These are phyloP conservation scores for Excoecaria agallocha DNA, from an alignment of 345 rosid genomes.

Conservation along the genomic window DNA sequence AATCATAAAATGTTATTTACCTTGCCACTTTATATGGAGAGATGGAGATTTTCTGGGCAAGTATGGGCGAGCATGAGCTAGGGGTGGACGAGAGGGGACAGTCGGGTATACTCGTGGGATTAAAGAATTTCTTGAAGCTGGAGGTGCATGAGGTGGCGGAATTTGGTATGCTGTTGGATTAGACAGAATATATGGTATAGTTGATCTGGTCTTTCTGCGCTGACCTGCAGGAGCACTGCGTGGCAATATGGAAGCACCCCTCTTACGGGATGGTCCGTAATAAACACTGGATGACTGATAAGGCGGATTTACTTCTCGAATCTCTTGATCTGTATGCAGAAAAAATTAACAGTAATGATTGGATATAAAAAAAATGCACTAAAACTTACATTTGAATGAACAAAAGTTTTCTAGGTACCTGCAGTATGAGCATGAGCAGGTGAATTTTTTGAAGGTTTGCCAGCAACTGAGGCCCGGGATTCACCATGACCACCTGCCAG, in stretches of 20 bases:
- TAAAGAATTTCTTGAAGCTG: not conserved
- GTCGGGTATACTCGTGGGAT: not conserved
- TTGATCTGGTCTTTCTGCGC: slow-evolving; percentile 13
- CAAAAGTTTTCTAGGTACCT: not conserved
- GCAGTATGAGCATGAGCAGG: no score
- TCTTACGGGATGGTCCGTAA: slow-evolving; percentile 25
- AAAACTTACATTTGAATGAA: not conserved
- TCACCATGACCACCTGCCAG: no score
- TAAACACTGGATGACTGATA: slow-evolving; percentile 5
- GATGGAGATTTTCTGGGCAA: not conserved
- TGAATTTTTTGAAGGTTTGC: no score
- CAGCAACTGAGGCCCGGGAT: no score
- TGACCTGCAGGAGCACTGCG: slow-evolving; percentile 5
- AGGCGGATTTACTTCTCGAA: slow-evolving; percentile 9
- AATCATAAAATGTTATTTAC: not conserved
- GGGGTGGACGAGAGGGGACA: not conserved
- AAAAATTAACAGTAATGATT: slow-evolving; percentile 1
- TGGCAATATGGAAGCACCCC: slow-evolving; percentile 8
- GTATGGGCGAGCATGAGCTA: not conserved
- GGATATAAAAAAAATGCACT: not conserved
- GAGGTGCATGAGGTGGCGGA: slow-evolving; percentile 4
- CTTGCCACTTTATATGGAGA: slow-evolving; percentile 14
- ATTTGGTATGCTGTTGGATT: not conserved
- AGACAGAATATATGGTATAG: slow-evolving; percentile 6
- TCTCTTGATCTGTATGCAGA: slow-evolving; percentile 25